phyloP scores from a whole-genome alignment of 2,329 filamentous ascomycete species.

The Aschersonia sp. region DNA sequence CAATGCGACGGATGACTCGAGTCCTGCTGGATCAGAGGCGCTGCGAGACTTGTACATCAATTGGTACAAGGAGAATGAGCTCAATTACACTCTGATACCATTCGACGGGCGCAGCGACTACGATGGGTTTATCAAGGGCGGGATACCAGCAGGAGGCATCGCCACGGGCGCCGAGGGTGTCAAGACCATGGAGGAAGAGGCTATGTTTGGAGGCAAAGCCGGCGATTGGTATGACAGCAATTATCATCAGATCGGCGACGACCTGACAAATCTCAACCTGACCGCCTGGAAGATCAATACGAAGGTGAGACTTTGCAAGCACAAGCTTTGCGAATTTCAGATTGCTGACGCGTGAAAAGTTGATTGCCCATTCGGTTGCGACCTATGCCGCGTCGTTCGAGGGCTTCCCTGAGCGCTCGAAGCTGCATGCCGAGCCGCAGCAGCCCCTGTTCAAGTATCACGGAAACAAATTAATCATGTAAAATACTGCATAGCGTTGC shows the following conservation, averaged over 20 bases:
- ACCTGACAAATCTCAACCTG: conserved; percentile 39
- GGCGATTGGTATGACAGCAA: conserved; percentile 44
- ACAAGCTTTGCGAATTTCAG: conserved; percentile 6
- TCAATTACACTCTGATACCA: conserved; percentile 54
- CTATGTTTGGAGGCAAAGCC: conserved; percentile 55
- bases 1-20: conserved; percentile 53
- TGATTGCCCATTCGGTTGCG: conserved; percentile 60
- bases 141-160: conserved; percentile 61
- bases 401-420: conserved; percentile 44
- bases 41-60: conserved; percentile 52
- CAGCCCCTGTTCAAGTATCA: conserved; percentile 27
- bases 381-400: conserved; percentile 52
- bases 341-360: conserved; percentile 16
- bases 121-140: conserved; percentile 57
- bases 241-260: conserved; percentile 49
- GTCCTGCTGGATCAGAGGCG: conserved; percentile 57
- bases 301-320: conserved; percentile 25
- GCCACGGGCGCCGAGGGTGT: conserved; percentile 65
- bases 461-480: conserved; percentile 31
- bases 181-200: conserved; percentile 53
- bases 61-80: conserved; percentile 47
- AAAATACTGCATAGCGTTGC: conserved; percentile 5
- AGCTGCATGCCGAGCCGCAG: neutral
- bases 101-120: conserved; percentile 76
- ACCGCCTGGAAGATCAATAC: conserved; percentile 48